These are phyloP conservation scores for Alternaria gaisen DNA, from an alignment of 2,329 filamentous ascomycete genomes.

Conservation along the genomic window DNA sequence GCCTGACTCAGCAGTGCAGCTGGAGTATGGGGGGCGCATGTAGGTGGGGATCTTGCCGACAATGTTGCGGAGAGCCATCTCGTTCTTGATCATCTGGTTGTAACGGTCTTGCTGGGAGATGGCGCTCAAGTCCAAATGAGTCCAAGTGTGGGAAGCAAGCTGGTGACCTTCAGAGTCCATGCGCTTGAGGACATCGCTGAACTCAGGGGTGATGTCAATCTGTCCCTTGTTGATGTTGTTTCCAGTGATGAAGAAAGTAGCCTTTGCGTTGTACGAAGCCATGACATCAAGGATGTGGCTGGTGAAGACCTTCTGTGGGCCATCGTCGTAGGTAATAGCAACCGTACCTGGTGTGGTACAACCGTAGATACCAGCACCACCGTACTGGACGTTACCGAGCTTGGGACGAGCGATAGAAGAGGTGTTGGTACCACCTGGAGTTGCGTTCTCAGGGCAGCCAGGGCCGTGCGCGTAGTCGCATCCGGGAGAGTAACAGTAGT, in stretches of 20 bases:
- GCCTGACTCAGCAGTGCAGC: constrained; percentile 50
- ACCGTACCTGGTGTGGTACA: constrained; percentile 65
- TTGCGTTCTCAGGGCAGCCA: constrained; percentile 67
- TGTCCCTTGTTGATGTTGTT: constrained; percentile 65
- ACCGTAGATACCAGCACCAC: constrained; percentile 64
- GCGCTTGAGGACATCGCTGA: constrained; percentile 63
- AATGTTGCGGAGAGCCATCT: constrained; percentile 65
- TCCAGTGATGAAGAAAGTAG: constrained; percentile 73
- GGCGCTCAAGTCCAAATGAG: constrained; percentile 59
- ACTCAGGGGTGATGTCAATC: constrained; percentile 62
- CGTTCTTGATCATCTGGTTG: constrained; percentile 62
- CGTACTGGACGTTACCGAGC: constrained; percentile 65
- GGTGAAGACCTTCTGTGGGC: constrained; percentile 68
- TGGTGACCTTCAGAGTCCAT: constrained; percentile 67
- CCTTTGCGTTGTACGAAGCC: constrained; percentile 66
- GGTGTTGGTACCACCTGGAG: constrained; percentile 65
- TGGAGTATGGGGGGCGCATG: constrained; percentile 60
- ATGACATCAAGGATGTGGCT: constrained; percentile 69
- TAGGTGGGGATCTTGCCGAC: constrained; percentile 66
- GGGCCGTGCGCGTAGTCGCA: constrained; percentile 70
- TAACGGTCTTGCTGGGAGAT: constrained; percentile 55
- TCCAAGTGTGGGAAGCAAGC: constrained; percentile 67
- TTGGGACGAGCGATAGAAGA: constrained; percentile 61
- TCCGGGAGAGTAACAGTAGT: constrained; percentile 69
- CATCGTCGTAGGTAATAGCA: constrained; percentile 74